phyloP scores from a whole-genome alignment of 2,329 filamentous ascomycete genomes.

The Periconia macrospinosa region DNA sequence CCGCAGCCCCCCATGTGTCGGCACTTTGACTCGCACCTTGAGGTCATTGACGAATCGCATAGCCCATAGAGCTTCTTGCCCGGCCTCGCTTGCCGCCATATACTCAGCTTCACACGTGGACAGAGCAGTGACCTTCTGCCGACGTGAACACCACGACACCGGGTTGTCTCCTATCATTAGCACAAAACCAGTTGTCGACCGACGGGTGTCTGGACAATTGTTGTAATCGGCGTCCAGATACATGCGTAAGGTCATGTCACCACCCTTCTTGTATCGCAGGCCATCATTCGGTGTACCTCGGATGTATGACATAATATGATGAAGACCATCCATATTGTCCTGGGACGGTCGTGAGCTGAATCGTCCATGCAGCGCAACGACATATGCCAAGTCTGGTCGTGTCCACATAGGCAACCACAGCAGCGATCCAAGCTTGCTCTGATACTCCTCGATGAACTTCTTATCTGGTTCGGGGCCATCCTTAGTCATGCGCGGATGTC shows the following conservation, averaged over 20 bases:
- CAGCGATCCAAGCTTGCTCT: background rate
- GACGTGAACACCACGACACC: conserved; percentile 22
- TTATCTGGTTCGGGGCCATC: background rate
- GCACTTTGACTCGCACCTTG: background rate
- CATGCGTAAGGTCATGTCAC: background rate
- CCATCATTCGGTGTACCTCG: background rate
- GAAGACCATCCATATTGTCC: background rate
- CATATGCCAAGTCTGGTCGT: background rate
- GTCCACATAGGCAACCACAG: background rate
- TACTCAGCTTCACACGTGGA: conserved; percentile 25
- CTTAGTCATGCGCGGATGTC: background rate
- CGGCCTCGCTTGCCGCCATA: conserved; percentile 17
- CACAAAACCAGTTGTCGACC: conserved; percentile 21
- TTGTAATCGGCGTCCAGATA: conserved; percentile 17
- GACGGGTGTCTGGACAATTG: conserved; percentile 8
- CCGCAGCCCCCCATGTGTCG: too few species aligned
- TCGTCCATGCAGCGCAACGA: background rate
- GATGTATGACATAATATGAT: background rate
- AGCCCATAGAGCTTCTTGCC: conserved; percentile 23
- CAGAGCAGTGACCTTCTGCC: conserved; percentile 16
- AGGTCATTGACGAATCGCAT: conserved; percentile 7
- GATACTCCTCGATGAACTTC: background rate
- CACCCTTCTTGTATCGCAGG: background rate
- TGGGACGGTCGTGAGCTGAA: background rate
- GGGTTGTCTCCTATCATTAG: conserved; percentile 18